Conservation (phyloP, 306 rosid species). For the Prunus davidiana region DNA sequence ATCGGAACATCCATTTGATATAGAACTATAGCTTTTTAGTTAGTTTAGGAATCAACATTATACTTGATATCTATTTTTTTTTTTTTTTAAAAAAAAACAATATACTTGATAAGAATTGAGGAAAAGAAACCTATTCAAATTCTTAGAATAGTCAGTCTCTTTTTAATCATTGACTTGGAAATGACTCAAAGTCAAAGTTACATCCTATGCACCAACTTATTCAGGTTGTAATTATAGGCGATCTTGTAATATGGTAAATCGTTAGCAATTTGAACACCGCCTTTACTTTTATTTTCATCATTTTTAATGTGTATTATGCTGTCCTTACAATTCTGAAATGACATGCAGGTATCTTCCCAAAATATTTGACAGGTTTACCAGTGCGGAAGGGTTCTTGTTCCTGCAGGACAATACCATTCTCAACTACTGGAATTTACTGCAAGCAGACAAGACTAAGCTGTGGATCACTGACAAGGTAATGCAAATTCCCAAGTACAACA, state of each 20-base stretch:
- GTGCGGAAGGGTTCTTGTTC: conserved; percentile 74
- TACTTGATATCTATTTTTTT: too few relatives aligned
- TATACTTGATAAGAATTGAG: too few relatives aligned
- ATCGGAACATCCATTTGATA: background rate
- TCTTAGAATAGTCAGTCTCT: background rate
- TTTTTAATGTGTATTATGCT: background rate
- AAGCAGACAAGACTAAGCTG: conserved; percentile 67
- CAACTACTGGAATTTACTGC: conserved; percentile 71
- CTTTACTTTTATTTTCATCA: background rate
- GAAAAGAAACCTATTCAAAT: too few relatives aligned
- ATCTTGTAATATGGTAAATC: too few relatives aligned
- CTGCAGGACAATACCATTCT: conserved; percentile 67
- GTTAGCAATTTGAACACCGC: too few relatives aligned
- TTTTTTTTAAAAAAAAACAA: too few relatives aligned
- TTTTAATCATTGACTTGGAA: too few relatives aligned
- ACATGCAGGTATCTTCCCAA: conserved; percentile 58
- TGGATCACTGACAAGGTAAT: conserved; percentile 74
- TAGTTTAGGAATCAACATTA: background rate
- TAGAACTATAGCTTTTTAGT: background rate
- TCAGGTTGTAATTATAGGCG: too few relatives aligned
- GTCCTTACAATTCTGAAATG: background rate
- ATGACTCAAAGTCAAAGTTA: too few relatives aligned
- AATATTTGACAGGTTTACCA: conserved; percentile 53
- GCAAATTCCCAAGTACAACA: background rate
- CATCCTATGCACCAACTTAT: too few relatives aligned